Evolutionary conservation across 2,329 filamentous ascomycete genomes (phyloP), one percentile per base, ranked within the genome.

Genomic region (Fusarium tanahbumbuense): DNA sequence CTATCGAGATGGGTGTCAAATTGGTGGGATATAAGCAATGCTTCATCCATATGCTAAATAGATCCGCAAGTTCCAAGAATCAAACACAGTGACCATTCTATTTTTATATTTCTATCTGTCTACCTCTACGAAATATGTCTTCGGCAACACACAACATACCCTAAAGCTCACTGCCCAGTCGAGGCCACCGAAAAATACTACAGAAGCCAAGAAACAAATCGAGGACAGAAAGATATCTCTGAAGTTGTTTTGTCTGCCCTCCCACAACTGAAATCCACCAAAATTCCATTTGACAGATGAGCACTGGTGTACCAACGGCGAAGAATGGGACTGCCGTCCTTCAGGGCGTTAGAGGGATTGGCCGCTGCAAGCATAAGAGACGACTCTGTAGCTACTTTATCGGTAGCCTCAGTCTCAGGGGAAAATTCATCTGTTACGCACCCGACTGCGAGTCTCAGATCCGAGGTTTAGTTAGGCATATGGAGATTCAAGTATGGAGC

Each of bases 401-500:
- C 18, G 10, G 34, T 37, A n/a, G 34, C 34, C 18, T 37, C 10
- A n/a, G 18, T 18, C 34, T 37, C 34, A n/a, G 34, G 18, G 34
- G 18, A 37, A 18, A n/a, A n/a, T n/a, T 37, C 18, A n/a, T 37
- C 34, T 37, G 34, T 12, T 18, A 9, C 7, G 3, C 18, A n/a
- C n/a, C 8, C 12, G 18, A 37, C 34, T n/a, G 34, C 42, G 15
- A 25, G 16, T n/a, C 20, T 46, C 22, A 37, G 16, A 37, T 37
- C 18, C 22, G n/a, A 44, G 44, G n/a, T 60, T 47, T 32, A 70
- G 10, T 64, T 71, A 13, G 67, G 46, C 25, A 40, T 18, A 6
- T 34, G 23, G n/a, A 71, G 44, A 27, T 60, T 59, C 78, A 84
- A 55, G 82, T 71, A 72, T 28, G 79, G 77, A 5, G 71, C 75